Conservation (phyloP, 208 protist species). For the Vickermania ingenoplastis region DNA sequence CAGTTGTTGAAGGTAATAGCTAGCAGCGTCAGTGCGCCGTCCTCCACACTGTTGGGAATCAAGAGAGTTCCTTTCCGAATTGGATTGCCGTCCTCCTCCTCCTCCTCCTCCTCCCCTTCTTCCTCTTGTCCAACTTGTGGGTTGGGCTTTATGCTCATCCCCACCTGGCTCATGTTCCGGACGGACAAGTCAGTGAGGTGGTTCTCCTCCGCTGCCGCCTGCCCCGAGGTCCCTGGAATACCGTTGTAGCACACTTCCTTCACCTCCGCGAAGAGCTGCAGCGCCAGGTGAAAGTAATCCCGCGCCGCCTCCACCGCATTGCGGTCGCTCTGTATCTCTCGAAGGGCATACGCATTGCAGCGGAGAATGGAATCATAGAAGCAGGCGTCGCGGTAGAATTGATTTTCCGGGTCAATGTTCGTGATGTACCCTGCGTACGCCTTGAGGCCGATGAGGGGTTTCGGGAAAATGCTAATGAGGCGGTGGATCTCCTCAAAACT, state of each 20-base stretch:
- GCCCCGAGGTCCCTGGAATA: background rate
- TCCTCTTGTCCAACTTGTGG: too few relatives aligned
- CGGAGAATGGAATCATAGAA: slow-evolving; percentile 22
- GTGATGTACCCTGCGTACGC: slow-evolving; percentile 17
- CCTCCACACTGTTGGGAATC: slow-evolving; percentile 7
- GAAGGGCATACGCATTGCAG: slow-evolving; percentile 16
- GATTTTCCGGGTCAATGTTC: slow-evolving; percentile 2
- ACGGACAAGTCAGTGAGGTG: too few relatives aligned
- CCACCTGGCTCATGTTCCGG: background rate
- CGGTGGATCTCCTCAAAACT: slow-evolving; percentile 1
- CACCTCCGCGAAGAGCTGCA: slow-evolving; percentile 9
- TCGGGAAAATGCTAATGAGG: slow-evolving; percentile 7
- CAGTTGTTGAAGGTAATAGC: slow-evolving; percentile 49
- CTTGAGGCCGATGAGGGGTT: slow-evolving; percentile 32
- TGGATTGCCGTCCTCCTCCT: background rate
- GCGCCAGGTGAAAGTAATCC: slow-evolving; percentile 18
- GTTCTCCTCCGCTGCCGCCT: background rate
- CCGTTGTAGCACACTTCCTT: background rate
- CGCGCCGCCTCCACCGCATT: slow-evolving; percentile 7
- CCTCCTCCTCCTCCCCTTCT: slow-evolving; percentile 1
- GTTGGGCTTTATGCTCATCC: background rate
- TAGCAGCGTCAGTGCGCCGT: slow-evolving; percentile 20
- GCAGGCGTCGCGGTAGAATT: slow-evolving; percentile 1
- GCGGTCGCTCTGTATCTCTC: slow-evolving; percentile 1
- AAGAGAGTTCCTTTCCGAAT: background rate